A percentile compares a stretch with the other conserved stretches of the same genome.
phyloP scores from a whole-genome alignment of 192 early-diverging fungal species.

The Coemansia sp. region DNA sequence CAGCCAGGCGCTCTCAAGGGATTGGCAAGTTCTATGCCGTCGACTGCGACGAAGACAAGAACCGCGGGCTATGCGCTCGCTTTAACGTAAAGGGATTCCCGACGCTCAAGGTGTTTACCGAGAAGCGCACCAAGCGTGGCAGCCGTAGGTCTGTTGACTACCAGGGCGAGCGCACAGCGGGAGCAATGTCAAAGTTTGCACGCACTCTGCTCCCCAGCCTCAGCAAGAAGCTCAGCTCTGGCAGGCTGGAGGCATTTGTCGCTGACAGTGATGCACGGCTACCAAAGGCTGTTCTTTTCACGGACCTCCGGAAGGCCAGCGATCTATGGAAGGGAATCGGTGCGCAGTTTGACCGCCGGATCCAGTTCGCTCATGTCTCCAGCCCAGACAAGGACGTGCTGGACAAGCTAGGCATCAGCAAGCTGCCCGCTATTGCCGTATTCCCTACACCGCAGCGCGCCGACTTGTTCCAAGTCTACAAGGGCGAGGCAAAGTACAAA shows the following conservation, averaged over 20 bases:
- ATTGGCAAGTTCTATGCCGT: conserved; percentile 85
- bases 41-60: conserved; percentile 83
- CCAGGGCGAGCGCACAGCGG: conserved; percentile 80
- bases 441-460: conserved; percentile 54
- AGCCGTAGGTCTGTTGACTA: conserved; percentile 64
- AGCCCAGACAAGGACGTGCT: conserved; percentile 54
- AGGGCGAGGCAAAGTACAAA: conserved; percentile 68
- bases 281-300: conserved; percentile 76
- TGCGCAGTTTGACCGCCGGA: conserved; percentile 64
- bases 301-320: conserved; percentile 70
- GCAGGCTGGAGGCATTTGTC: conserved; percentile 58
- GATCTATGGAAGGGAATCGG: conserved; percentile 86
- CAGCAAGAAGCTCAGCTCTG: conserved; percentile 21
- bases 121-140: conserved; percentile 61
- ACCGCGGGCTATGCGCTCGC: conserved; percentile 72
- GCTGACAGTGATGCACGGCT: conserved; percentile 29
- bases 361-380: conserved; percentile 73
- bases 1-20: conserved; percentile 78
- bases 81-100: conserved; percentile 89
- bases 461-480: conserved; percentile 53
- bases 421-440: conserved; percentile 68
- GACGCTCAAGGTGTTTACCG: conserved; percentile 88
- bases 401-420: conserved; percentile 58
- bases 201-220: conserved; percentile 63
- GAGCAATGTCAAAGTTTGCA: conserved; percentile 73